Conservation (phyloP, 129 eudicot genomes). For the Flaveria sonorensis region DNA sequence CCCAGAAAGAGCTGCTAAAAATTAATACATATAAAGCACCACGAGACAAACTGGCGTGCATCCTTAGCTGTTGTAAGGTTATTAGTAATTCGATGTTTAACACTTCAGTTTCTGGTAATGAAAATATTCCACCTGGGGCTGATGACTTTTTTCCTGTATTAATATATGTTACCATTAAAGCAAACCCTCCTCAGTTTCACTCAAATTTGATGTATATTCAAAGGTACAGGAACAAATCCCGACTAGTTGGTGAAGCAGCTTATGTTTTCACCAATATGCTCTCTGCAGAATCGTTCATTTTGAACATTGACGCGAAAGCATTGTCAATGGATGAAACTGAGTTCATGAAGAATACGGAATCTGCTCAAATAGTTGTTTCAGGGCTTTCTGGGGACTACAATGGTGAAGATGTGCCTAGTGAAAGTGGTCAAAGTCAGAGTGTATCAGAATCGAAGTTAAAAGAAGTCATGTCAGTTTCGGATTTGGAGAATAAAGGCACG, state of each 20-base stretch:
- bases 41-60: slow-evolving; percentile 84
- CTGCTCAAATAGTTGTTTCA: slow-evolving; percentile 55
- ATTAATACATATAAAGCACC: slow-evolving; percentile 84
- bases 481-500: slow-evolving; percentile 75
- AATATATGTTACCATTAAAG: slow-evolving; percentile 75
- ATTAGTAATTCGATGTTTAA: slow-evolving; percentile 65
- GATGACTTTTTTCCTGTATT: slow-evolving; percentile 92
- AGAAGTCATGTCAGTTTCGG: slow-evolving; percentile 58
- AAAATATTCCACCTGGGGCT: slow-evolving; percentile 86
- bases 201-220: slow-evolving; percentile 73
- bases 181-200: slow-evolving; percentile 87
- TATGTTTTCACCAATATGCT: slow-evolving; percentile 84
- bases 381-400: slow-evolving; percentile 47
- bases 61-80: slow-evolving; percentile 80
- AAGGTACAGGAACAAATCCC: slow-evolving; percentile 59
- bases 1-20: slow-evolving; percentile 85
- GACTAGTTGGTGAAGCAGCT: slow-evolving; percentile 69
- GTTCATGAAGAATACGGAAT: slow-evolving; percentile 65
- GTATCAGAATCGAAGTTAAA: slow-evolving; percentile 23
- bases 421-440: slow-evolving; percentile 37
- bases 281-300: slow-evolving; percentile 75
- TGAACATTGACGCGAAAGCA: slow-evolving; percentile 59
- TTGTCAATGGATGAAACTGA: slow-evolving; percentile 81
- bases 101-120: slow-evolving; percentile 59
- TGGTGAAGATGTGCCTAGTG: slow-evolving; percentile 23